Conservation (phyloP, 139 green algal species). For the Bryopsis sp. region DNA sequence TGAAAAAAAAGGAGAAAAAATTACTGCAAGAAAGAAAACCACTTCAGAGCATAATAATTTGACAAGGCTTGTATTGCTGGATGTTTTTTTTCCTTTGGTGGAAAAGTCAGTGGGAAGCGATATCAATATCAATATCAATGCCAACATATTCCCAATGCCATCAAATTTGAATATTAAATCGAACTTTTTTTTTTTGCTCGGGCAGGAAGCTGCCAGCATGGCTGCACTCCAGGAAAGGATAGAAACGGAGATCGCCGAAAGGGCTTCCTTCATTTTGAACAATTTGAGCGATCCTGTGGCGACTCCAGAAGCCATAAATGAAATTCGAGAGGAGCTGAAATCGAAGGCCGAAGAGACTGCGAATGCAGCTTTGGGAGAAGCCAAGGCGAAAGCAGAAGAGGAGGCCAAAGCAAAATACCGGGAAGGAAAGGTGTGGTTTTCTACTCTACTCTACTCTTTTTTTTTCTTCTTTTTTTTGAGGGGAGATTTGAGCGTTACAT, state of each 20-base stretch:
- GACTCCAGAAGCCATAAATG: neutral
- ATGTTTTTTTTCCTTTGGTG: too few species aligned
- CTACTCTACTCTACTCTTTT: neutral
- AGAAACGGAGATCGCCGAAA: neutral
- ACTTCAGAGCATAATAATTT: too few species aligned
- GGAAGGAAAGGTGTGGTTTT: neutral
- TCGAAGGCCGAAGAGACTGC: neutral
- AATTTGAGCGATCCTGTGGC: neutral
- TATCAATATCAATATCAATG: too few species aligned
- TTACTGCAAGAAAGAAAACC: too few species aligned
- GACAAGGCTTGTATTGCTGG: too few species aligned
- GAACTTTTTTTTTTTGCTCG: too few species aligned
- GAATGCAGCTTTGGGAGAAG: neutral
- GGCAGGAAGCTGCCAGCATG: neutral
- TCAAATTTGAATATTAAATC: too few species aligned
- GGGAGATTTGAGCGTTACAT: neutral
- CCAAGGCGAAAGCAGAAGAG: neutral
- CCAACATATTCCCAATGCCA: too few species aligned
- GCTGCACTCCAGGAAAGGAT: neutral
- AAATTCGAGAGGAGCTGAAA: neutral
- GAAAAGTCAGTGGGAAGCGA: too few species aligned
- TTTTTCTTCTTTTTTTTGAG: neutral
- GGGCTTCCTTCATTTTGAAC: neutral
- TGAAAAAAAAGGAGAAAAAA: too few species aligned
- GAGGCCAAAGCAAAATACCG: neutral